Percentiles rank a stretch among this genome's conserved stretches.
Evolutionary conservation across 345 rosid genomes (phyloP).

Genomic region (Boechera divaricarpa): DNA sequence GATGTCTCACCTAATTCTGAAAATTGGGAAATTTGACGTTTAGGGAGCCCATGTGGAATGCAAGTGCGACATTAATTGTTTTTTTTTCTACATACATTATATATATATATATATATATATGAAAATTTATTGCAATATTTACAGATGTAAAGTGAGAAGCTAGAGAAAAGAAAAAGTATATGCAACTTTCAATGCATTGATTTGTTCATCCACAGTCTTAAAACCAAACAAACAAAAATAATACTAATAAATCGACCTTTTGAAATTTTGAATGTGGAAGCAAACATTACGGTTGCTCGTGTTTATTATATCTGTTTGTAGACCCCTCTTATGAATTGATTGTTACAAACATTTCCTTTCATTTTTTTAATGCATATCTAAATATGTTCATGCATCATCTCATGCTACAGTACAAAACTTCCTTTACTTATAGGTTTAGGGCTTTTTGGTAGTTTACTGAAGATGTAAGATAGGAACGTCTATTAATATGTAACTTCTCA

Average conservation of each 20-base stretch:
- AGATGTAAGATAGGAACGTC: neutral
- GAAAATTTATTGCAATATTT: constrained; percentile 31
- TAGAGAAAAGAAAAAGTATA: constrained; percentile 34
- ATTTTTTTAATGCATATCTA: neutral
- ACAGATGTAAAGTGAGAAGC: constrained; percentile 33
- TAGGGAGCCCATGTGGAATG: constrained; percentile 42
- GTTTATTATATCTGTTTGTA: constrained; percentile 37
- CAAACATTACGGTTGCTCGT: constrained; percentile 37
- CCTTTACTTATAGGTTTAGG: neutral
- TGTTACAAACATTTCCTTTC: constrained; percentile 31
- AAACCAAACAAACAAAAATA: neutral
- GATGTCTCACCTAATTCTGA: constrained; percentile 42
- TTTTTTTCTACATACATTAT: neutral
- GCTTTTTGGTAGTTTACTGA: neutral
- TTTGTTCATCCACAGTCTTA: constrained; percentile 35
- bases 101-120: neutral
- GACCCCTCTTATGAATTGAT: constrained; percentile 42
- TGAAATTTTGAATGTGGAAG: constrained; percentile 41
- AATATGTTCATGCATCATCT: neutral
- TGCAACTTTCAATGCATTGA: constrained; percentile 45
- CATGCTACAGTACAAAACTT: neutral
- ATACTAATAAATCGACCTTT: constrained; percentile 18
- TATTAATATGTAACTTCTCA: neutral
- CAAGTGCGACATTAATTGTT: constrained; percentile 33
- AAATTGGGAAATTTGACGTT: constrained; percentile 34